Evolutionary conservation across 768 basidiomycete species (phyloP).

Genomic region (Pulveroboletus sp.): DNA sequence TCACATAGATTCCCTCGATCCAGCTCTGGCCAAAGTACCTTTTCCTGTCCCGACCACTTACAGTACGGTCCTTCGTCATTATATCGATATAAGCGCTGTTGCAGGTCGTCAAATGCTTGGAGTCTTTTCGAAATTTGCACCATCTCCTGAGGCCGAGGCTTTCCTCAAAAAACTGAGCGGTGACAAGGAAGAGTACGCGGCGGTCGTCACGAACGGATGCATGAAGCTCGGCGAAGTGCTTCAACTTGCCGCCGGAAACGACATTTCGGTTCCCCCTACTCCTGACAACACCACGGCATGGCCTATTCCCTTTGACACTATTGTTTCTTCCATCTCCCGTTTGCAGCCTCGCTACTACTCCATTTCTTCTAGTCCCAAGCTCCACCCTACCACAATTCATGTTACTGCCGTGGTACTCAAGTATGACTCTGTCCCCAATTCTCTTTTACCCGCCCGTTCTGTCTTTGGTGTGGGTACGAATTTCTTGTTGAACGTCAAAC

Average conservation of each 20-base stretch:
- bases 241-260: slow-evolving; percentile 83
- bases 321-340: slow-evolving; percentile 89
- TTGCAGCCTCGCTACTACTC: slow-evolving; percentile 98
- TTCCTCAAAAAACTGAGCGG: slow-evolving; percentile 72
- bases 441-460: slow-evolving; percentile 54
- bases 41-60: slow-evolving; percentile 98
- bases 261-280: slow-evolving; percentile 51
- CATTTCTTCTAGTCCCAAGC: slow-evolving; percentile 95
- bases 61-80: slow-evolving; percentile 87
- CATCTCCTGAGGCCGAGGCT: slow-evolving; percentile 69
- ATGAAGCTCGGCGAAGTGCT: slow-evolving; percentile 92
- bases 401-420: slow-evolving; percentile 94
- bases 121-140: slow-evolving; percentile 82
- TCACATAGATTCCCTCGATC: slow-evolving; percentile 94
- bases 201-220: slow-evolving; percentile 72
- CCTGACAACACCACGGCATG: slow-evolving; percentile 77
- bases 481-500: slow-evolving; percentile 90
- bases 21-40: slow-evolving; percentile 95
- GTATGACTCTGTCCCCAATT: slow-evolving; percentile 64
- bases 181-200: slow-evolving; percentile 83
- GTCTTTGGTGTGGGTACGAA: slow-evolving; percentile 92
- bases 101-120: slow-evolving; percentile 93
- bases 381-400: slow-evolving; percentile 85
- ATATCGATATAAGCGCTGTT: slow-evolving; percentile 93
- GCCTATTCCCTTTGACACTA: slow-evolving; percentile 94